These are phyloP conservation scores for Yamadazyma dendronema DNA, from an alignment of 1,139 yeast species.

Conservation along the genomic window DNA sequence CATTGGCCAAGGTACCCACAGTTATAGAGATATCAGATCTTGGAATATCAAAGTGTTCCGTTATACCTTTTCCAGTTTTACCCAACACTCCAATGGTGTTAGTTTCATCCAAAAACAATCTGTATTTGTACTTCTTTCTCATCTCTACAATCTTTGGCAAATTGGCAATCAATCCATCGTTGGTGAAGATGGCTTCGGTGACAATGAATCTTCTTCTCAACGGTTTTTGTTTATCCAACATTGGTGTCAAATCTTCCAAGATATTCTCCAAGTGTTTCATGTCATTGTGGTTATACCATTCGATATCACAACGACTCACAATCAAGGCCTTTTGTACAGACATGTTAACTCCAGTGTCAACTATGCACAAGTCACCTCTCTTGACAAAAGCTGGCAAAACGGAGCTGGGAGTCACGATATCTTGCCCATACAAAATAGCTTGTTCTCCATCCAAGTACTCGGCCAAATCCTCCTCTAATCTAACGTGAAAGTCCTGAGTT, in stretches of 20 bases:
- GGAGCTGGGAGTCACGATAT: conserved; percentile 87
- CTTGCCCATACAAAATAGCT: conserved; percentile 90
- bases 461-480: conserved; percentile 75
- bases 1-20: conserved; percentile 78
- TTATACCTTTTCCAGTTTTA: conserved; percentile 76
- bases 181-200: conserved; percentile 85
- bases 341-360: conserved; percentile 75
- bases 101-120: conserved; percentile 84
- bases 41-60: conserved; percentile 68
- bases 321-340: conserved; percentile 86
- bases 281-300: conserved; percentile 86
- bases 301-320: conserved; percentile 81
- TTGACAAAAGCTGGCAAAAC: conserved; percentile 94
- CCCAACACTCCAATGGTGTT: conserved; percentile 88
- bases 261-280: conserved; percentile 75
- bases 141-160: conserved; percentile 68
- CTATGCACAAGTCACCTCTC: conserved; percentile 91
- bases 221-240: conserved; percentile 64
- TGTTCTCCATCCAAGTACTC: conserved; percentile 72
- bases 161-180: conserved; percentile 78
- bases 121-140: conserved; percentile 77
- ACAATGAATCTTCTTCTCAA: conserved; percentile 84
- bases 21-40: conserved; percentile 76
- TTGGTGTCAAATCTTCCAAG: conserved; percentile 61
- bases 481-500: conserved; percentile 86